Evolutionary conservation across 2,329 filamentous ascomycete genomes (phyloP).

Genomic region (Monosporascus sp.): DNA sequence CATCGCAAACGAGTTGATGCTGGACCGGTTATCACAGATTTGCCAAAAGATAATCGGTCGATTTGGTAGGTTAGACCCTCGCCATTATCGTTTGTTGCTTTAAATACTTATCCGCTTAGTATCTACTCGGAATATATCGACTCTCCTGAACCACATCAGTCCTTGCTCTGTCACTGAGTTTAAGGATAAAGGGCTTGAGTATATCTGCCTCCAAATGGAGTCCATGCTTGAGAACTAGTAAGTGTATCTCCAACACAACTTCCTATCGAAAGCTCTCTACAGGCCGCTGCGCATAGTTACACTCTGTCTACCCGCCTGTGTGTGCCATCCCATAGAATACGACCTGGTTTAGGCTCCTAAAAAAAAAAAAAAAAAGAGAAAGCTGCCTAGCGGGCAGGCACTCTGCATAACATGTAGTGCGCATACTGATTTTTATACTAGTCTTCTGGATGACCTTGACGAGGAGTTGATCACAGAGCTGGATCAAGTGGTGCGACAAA

Average conservation of each 20-base stretch:
- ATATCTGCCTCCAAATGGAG: conserved; percentile 87
- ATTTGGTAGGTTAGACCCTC: conserved; percentile 41
- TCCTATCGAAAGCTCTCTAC: too few species aligned
- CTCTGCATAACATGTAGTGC: too few species aligned
- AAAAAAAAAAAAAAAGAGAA: too few species aligned
- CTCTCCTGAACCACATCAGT: conserved; percentile 78
- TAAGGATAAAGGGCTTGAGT: conserved; percentile 83
- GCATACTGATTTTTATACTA: conserved; percentile 27
- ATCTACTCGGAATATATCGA: conserved; percentile 79
- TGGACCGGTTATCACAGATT: conserved; percentile 82
- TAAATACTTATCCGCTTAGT: conserved; percentile 37
- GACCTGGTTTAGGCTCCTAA: not conserved
- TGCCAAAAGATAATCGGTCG: conserved; percentile 80
- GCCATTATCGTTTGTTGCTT: conserved; percentile 6
- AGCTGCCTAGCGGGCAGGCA: not conserved
- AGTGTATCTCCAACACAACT: conserved; percentile 6
- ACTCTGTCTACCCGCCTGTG: too few species aligned
- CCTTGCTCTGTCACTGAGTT: conserved; percentile 80
- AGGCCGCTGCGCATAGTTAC: too few species aligned
- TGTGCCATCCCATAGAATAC: too few species aligned
- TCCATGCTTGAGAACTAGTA: conserved; percentile 81
- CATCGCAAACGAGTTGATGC: conserved; percentile 90
- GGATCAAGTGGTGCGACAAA: conserved; percentile 72
- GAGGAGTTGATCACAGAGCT: conserved; percentile 76
- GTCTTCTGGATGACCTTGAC: conserved; percentile 76